Base-by-base conservation (phyloP, 345 rosid species). In the Eucalyptus leucophloia region DNA sequence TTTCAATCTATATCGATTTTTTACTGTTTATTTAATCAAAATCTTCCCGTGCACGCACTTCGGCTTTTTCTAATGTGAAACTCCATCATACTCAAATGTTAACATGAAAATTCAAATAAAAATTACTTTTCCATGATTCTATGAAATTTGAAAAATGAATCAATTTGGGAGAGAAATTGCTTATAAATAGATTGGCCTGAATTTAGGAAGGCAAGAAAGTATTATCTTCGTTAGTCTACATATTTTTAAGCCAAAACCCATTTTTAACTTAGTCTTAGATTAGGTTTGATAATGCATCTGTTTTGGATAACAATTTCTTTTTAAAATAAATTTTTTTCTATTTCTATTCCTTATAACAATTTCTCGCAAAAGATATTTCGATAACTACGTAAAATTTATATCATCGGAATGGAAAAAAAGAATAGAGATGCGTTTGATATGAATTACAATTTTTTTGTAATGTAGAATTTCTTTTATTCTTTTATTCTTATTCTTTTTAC, bases 231-330 rank as follows among this genome's bases (percentile, higher is more conserved):
- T 21, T 1, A 56, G 62, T 23, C 62, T 56, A 56, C 26, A 21
- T 56, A 56, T 56, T 56, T 56, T 24, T 56, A 56, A 56, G 28
- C 62, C 6, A 24, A 56, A 56, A 24, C 30, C 62, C 7, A 56
- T 23, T 56, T 56, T 56, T 9, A 5, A 4, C 30, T 56, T 1
- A 53, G 4, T 53, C 9, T 7, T 19, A 53, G 4, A 19, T 53
- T 19, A 1, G 1, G 1, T 19, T 53, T 53, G 56, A 8, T 53
- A 53, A 53, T 0, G 2, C 2, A 18, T 53, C 0, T 51, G 4
- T 53, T 53, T 53, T 18, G 4, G 4, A 18, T 1, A 51, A 51
- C 0, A 51, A 51, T 18, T 51, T 18, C 0, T 51, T 18, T 51
- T 51, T 0, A 51, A 51, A 51, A 51, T 51, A 7, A 0, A 1